phyloP scores from a whole-genome alignment of 805 yeast species.

The Dipodascus geniculatus region DNA sequence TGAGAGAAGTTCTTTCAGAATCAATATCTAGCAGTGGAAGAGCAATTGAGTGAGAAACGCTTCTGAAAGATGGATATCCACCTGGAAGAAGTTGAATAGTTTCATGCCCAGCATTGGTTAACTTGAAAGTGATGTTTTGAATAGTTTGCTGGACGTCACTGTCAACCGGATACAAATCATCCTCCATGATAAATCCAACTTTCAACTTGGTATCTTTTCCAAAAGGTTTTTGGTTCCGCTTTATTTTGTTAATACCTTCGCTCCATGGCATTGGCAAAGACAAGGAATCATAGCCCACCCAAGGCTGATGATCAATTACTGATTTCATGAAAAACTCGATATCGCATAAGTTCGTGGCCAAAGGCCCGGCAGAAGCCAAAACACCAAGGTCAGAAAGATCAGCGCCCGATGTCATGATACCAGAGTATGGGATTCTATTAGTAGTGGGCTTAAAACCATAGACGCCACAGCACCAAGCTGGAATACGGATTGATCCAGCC shows the following conservation, averaged over 20 bases:
- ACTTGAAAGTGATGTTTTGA: not conserved
- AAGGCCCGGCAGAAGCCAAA: constrained; percentile 44
- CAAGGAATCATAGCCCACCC: constrained; percentile 6
- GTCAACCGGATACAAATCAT: not conserved
- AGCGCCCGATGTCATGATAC: not conserved
- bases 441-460: constrained; percentile 36
- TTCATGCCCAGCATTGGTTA: not conserved
- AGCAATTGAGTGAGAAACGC: not conserved
- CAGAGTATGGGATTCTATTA: constrained; percentile 27
- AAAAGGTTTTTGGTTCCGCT: not conserved
- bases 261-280: not conserved
- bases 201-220: not conserved
- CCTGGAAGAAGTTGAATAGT: not conserved
- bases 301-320: constrained; percentile 12
- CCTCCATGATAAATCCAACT: not conserved
- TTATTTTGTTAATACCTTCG: not conserved
- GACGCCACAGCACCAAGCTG: constrained; percentile 33
- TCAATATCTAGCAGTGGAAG: not conserved
- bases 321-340: constrained; percentile 52
- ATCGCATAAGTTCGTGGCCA: constrained; percentile 51
- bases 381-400: not conserved
- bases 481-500: constrained; percentile 41
- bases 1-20: not conserved
- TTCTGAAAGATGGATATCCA: not conserved
- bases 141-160: not conserved